phyloP scores from a whole-genome alignment of 2,329 filamentous ascomycete species.

The Pestalotiopsis sp. region DNA sequence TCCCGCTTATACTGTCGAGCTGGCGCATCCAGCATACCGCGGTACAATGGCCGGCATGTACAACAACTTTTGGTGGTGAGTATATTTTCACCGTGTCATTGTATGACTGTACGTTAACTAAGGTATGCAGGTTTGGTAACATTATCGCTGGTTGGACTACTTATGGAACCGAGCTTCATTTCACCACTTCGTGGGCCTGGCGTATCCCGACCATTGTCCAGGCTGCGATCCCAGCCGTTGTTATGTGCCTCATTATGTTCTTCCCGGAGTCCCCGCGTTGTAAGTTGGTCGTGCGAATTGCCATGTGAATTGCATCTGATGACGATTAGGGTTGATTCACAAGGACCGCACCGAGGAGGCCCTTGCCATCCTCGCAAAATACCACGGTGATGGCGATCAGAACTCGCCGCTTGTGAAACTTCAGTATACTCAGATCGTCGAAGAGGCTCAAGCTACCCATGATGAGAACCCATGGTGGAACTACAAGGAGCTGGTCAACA shows the following conservation, averaged over 20 bases:
- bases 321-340: conserved; percentile 32
- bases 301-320: background rate
- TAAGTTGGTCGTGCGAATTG: background rate
- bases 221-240: conserved; percentile 45
- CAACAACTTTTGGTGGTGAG: conserved; percentile 45
- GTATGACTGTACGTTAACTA: background rate
- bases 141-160: conserved; percentile 58
- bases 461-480: conserved; percentile 64
- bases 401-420: conserved; percentile 55
- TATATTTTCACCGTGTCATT: conserved; percentile 17
- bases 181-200: conserved; percentile 56
- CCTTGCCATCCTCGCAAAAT: conserved; percentile 58
- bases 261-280: conserved; percentile 34
- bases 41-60: conserved; percentile 62
- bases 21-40: conserved; percentile 65
- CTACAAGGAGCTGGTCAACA: conserved; percentile 56
- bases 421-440: conserved; percentile 59
- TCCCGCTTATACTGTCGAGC: conserved; percentile 66
- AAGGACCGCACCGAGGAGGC: conserved; percentile 60
- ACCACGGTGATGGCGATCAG: conserved; percentile 61
- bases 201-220: conserved; percentile 60
- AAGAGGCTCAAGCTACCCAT: conserved; percentile 49
- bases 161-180: conserved; percentile 39
- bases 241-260: conserved; percentile 42
- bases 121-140: conserved; percentile 41